Evolutionary conservation across 495 filamentous ascomycete genomes (phyloP).

Genomic region (Cryomyces antarcticus): DNA sequence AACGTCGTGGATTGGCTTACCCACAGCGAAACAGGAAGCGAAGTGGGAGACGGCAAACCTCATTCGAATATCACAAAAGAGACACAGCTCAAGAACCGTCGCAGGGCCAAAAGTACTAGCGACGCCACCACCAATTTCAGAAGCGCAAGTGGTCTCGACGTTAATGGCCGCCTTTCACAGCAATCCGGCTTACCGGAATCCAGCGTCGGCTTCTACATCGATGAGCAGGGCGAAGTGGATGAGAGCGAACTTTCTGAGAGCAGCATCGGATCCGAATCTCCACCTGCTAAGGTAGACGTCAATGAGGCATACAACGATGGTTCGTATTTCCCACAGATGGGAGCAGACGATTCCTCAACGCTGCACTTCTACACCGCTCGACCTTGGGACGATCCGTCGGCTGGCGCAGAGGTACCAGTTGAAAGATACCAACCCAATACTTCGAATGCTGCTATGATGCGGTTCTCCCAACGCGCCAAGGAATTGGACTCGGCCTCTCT

Average conservation of each 20-base stretch:
- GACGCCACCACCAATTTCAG: slow-evolving; percentile 1
- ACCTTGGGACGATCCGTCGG: slow-evolving; percentile 10
- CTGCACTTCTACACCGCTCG: not conserved
- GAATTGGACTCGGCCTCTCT: slow-evolving; percentile 15
- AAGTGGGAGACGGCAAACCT: slow-evolving; percentile 3
- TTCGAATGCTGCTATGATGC: slow-evolving; percentile 16
- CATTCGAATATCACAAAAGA: slow-evolving; percentile 2
- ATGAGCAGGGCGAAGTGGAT: slow-evolving; percentile 13
- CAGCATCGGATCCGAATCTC: not conserved
- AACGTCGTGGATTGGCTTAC: slow-evolving; percentile 15
- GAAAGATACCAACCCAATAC: slow-evolving; percentile 13
- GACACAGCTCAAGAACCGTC: slow-evolving; percentile 1
- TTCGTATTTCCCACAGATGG: not conserved
- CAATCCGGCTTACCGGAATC: not conserved
- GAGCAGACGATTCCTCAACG: not conserved
- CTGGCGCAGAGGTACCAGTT: not conserved
- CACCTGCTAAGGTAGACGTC: not conserved
- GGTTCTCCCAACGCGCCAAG: slow-evolving; percentile 10
- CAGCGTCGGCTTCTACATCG: slow-evolving; percentile 8
- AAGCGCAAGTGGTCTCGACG: not conserved
- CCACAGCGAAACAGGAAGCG: slow-evolving; percentile 11
- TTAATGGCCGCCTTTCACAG: not conserved
- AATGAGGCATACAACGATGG: not conserved
- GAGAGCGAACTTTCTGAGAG: slow-evolving; percentile 6
- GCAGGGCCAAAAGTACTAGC: slow-evolving; percentile 13